phyloP scores from a whole-genome alignment of 768 basidiomycete species.

The Rossbeevera mucosa region DNA sequence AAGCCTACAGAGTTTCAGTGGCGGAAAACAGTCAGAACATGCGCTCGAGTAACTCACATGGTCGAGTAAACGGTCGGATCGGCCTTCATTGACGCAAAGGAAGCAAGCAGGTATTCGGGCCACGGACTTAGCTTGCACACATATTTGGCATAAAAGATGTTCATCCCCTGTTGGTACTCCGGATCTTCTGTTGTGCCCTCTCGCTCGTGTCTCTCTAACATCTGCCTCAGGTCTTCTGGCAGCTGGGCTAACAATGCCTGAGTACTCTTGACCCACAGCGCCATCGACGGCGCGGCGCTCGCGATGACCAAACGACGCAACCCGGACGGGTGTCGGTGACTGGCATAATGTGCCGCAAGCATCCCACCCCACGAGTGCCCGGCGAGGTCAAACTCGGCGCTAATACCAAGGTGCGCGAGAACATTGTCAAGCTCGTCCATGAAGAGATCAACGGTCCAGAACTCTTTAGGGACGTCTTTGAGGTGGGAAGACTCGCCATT shows the following conservation, averaged over 20 bases:
- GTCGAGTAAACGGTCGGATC: conserved; percentile 33
- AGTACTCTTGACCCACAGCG: conserved; percentile 25
- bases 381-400: conserved; percentile 38
- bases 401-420: conserved; percentile 38
- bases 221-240: conserved; percentile 24
- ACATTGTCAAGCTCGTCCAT: conserved; percentile 51
- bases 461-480: conserved; percentile 19
- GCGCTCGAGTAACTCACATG: conserved; percentile 25
- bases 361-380: conserved; percentile 62
- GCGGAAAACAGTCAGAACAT: neutral
- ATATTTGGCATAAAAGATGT: conserved; percentile 32
- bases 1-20: neutral
- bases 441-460: conserved; percentile 49
- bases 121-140: conserved; percentile 31
- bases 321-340: conserved; percentile 36
- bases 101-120: conserved; percentile 31
- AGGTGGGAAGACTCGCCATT: conserved; percentile 43
- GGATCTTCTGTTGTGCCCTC: conserved; percentile 29
- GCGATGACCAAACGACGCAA: conserved; percentile 34
- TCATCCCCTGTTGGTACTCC: conserved; percentile 33
- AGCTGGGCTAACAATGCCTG: conserved; percentile 24
- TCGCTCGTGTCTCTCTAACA: conserved; percentile 30
- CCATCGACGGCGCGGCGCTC: conserved; percentile 31
- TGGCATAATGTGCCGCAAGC: conserved; percentile 40
- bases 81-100: conserved; percentile 21